These are phyloP conservation scores for Acanthamoeba castellanii DNA, from an alignment of 208 protist genomes.

Conservation along the genomic window DNA sequence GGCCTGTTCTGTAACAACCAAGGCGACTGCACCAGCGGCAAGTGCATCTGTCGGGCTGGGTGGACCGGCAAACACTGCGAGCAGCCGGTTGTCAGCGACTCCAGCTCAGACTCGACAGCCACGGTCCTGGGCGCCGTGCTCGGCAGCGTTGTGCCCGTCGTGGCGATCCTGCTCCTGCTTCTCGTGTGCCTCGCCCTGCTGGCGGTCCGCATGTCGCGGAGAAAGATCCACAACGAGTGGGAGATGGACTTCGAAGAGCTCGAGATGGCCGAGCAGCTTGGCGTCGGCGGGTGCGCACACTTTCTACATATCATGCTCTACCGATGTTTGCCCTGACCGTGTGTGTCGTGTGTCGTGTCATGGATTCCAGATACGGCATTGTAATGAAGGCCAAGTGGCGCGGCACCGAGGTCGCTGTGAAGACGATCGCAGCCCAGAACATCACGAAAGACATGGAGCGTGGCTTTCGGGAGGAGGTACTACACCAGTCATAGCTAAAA, in stretches of 20 bases:
- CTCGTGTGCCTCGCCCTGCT: neutral
- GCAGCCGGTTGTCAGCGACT: neutral
- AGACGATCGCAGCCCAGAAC: conserved; percentile 37
- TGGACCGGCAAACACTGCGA: neutral
- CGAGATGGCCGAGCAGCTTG: conserved; percentile 53
- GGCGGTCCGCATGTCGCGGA: neutral
- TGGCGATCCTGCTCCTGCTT: neutral
- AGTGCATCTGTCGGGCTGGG: neutral
- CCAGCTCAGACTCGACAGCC: neutral
- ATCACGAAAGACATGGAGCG: conserved; percentile 36
- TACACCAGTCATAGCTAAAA: neutral
- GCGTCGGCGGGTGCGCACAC: conserved; percentile 56
- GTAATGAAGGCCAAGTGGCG: conserved; percentile 61
- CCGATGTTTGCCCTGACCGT: too few relatives aligned
- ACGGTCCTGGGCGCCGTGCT: neutral
- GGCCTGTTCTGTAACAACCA: conserved; percentile 6
- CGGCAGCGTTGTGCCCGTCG: neutral
- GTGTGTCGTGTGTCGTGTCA: neutral
- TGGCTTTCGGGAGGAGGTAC: conserved; percentile 70
- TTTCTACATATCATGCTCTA: too few relatives aligned
- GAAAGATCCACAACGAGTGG: neutral
- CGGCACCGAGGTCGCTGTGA: conserved; percentile 79
- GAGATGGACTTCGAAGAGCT: conserved; percentile 9
- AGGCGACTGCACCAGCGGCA: neutral
- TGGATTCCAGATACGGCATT: neutral